Evolutionary conservation across 257 asterid genomes (phyloP), one percentile per base, ranked within the genome.

Genomic region (Nyctanthes arbortristis): DNA sequence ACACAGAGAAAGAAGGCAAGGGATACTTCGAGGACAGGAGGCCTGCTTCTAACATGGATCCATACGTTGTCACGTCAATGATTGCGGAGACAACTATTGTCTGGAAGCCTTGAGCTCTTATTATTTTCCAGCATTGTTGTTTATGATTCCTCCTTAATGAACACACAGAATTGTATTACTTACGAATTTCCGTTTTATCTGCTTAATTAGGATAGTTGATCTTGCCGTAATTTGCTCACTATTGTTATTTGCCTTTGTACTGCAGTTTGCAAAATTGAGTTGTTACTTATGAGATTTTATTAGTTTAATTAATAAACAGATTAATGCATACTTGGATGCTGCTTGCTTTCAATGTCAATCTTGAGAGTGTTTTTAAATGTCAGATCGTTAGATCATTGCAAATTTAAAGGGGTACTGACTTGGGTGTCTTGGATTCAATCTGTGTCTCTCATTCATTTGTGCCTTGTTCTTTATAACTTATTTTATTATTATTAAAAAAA

Each of bases 1-100:
- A 67, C 64, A 67, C 72, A 0, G 72, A 67, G 72, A 67, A 57
- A 20, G 72, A 67, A 55, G 72, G 72, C 33, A 67, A 67, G 60
- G 72, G 72, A 4, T 67, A 67, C 65, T 67, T 67, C 25, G 72
- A 67, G 52, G 72, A 67, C 54, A 55, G 72, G 25, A 67, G 72
- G 65, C 72, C 72, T 0, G 72, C 72, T 55, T 67, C 72, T 20
- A 67, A 67, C 62, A 67, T 67, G 72, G 72, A 67, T 24, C 72
- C 72, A 7, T 67, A 67, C 18, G 65, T 67, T 11, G 72, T 67
- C 28, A 67, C 72, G 25, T 67, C 72, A n/a, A 67, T 67, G 72
- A 67, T 67, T 6, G 64, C 72, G 0, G 72, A 67, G 59, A 67
- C 72, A 24, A 67, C 72, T 28, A 32, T 67, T 31, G 35, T 67